Conservation (phyloP, 202 grass and related monocot genomes). For the Elaeis oleifera region DNA sequence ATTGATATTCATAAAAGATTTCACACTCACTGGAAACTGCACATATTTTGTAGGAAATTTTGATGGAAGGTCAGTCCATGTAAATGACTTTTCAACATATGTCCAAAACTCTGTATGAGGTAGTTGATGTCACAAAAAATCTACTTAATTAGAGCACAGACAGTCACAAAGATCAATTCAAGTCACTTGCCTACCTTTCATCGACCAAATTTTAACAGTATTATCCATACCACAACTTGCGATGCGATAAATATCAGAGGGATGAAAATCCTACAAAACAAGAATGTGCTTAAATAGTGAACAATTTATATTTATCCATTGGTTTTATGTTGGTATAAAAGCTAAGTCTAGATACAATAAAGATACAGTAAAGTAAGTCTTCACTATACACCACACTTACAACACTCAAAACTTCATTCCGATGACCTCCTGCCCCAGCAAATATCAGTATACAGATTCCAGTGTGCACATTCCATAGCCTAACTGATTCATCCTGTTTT, state of each 20-base stretch:
- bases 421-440: conserved; percentile 86
- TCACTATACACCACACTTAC: conserved; percentile 42
- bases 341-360: neutral
- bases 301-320: no score
- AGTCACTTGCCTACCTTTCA: conserved; percentile 63
- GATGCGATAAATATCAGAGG: conserved; percentile 91
- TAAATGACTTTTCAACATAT: conserved; percentile 96
- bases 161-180: conserved; percentile 19
- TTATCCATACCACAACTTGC: conserved; percentile 97
- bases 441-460: conserved; percentile 95
- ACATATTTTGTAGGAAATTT: conserved; percentile 99
- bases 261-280: conserved; percentile 80
- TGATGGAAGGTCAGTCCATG: conserved; percentile 93
- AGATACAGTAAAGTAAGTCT: conserved; percentile 2
- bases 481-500: conserved; percentile 84
- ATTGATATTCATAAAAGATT: conserved; percentile 2
- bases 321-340: no score
- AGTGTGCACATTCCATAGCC: conserved; percentile 94
- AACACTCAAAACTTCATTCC: conserved; percentile 97
- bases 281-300: neutral
- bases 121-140: conserved; percentile 13
- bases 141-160: conserved; percentile 8
- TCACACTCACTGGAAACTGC: conserved; percentile 65
- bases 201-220: conserved; percentile 96
- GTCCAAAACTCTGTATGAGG: conserved; percentile 73